Evolutionary conservation across 225 moss, liverwort and hornwort genomes (phyloP), one percentile per base, ranked within the genome.

Genomic region (Neckera pumila): DNA sequence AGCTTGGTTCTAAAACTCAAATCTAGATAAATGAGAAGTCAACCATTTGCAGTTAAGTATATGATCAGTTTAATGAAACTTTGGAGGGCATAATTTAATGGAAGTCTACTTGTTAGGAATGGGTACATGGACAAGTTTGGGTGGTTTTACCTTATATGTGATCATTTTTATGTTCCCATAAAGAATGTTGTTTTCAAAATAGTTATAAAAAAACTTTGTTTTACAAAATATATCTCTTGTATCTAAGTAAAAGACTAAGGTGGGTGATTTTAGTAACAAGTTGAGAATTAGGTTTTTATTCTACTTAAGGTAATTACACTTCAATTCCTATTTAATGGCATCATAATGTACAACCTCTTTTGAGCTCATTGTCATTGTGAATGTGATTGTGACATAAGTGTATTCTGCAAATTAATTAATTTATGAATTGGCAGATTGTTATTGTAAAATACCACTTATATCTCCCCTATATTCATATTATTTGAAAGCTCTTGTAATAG

Each of bases 41-140:
- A 28, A 15, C 1, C 25, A 42, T 42, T 72, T 0, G 0, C 0
- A 28, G 0, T 27, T 10, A 3, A 26, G 5, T 42, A 27, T 27
- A 10, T 15, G 0, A 43, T 10, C 4, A 1, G 3, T 3, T 72
- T 5, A 6, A 17, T 10, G 10, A 45, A 0, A 17, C 10, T 45
- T 43, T 3, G 2, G 3, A 3, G 16, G 72, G 17, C 9, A 42
- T 1, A 1, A 71, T 9, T 42, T 42, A 42, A 15, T n/a, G 3
- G 9, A 42, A 42, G 9, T 12, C 0, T 23, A 12, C 7, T 69
- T 69, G 12, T 69, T 2, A n/a, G 1, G 4, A 70, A 0, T 18
- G 1, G 25, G 4, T 40, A 40, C 4, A 25, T 1, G 8, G 2
- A 14, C 1, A 3, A 1, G 4, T 70, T 40, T 14, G 3, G 14